Evolutionary conservation across 2,329 filamentous ascomycete species (phyloP).

Genomic region (Aureobasidium melanogenum): DNA sequence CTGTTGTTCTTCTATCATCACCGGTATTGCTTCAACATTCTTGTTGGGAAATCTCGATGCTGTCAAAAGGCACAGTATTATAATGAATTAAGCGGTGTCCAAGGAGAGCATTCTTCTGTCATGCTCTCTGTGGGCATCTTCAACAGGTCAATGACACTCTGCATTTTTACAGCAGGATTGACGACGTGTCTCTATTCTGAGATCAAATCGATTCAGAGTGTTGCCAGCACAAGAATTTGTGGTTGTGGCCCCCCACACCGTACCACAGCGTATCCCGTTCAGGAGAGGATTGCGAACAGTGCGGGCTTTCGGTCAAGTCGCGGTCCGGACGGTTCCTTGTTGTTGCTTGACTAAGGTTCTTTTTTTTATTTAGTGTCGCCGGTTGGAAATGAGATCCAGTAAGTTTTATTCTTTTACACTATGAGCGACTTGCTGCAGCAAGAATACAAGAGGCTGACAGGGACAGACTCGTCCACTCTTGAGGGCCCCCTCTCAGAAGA

Average conservation of each 20-base stretch:
- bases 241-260: not conserved
- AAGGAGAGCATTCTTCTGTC: not conserved
- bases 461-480: slow-evolving; percentile 15
- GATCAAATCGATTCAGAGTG: not conserved
- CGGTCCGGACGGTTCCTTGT: slow-evolving; percentile 4
- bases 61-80: not conserved
- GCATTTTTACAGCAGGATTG: not conserved
- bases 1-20: too few species aligned
- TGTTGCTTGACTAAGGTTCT: slow-evolving; percentile 6
- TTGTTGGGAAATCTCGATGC: not conserved
- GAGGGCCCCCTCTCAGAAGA: slow-evolving; percentile 63
- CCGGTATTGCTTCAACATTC: not conserved
- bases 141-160: not conserved
- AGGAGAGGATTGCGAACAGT: slow-evolving; percentile 5
- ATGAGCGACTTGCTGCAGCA: slow-evolving; percentile 5
- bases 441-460: slow-evolving; percentile 10
- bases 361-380: slow-evolving; percentile 1
- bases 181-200: not conserved
- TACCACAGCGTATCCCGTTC: not conserved
- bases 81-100: not conserved
- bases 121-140: not conserved
- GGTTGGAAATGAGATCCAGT: slow-evolving; percentile 7
- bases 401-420: not conserved
- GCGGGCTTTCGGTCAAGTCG: slow-evolving; percentile 4
- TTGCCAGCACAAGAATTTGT: not conserved